These are phyloP conservation scores for Garcia nutans DNA, from an alignment of 345 rosid genomes.

Conservation along the genomic window DNA sequence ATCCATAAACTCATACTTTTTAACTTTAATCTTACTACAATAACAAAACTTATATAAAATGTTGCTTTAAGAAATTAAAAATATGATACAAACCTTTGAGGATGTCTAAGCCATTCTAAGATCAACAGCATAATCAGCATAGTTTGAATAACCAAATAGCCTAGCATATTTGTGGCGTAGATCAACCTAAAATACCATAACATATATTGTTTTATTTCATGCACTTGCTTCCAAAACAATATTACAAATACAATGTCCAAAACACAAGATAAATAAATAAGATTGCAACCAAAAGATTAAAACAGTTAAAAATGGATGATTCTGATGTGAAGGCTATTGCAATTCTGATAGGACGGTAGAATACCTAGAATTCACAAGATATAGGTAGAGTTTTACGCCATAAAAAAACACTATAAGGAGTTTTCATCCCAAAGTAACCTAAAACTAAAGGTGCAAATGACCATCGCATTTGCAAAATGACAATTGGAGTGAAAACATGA, in stretches of 20 bases:
- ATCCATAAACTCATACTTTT: constrained; percentile 3
- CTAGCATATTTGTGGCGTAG: constrained; percentile 84
- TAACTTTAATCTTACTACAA: not conserved
- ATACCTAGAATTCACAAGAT: not conserved
- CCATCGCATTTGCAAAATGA: not conserved
- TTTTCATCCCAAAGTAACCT: not conserved
- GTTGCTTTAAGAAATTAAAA: constrained; percentile 12
- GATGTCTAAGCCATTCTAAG: constrained; percentile 81
- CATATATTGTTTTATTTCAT: constrained; percentile 10
- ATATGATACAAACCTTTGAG: constrained; percentile 56
- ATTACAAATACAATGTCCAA: not conserved
- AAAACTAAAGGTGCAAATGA: not conserved
- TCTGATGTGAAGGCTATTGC: not conserved
- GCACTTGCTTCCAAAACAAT: not conserved
- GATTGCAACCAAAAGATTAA: not conserved
- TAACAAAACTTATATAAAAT: constrained; percentile 5
- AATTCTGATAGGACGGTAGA: too few relatives aligned
- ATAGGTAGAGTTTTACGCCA: not conserved
- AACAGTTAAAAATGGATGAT: not conserved
- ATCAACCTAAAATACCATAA: constrained; percentile 54
- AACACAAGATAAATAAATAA: not conserved
- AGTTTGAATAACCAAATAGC: constrained; percentile 78
- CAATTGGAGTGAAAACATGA: not conserved
- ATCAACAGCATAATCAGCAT: constrained; percentile 80
- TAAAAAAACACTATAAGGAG: not conserved